phyloP scores from a whole-genome alignment of 345 rosid species.

The Dipteronia dyeriana region DNA sequence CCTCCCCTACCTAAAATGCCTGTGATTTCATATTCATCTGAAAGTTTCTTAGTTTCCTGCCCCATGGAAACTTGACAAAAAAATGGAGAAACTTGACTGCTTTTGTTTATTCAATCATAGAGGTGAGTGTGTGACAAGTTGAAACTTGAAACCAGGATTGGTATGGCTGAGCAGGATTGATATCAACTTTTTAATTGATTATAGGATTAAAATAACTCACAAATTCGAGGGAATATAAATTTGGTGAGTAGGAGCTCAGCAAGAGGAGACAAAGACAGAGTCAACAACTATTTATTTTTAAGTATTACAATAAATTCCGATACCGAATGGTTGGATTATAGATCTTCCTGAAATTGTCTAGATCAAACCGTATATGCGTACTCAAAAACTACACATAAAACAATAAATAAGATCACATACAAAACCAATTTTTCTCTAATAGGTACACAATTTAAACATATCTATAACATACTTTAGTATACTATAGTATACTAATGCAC shows the following conservation, averaged over 20 bases:
- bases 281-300: slow-evolving; percentile 23
- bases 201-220: slow-evolving; percentile 27
- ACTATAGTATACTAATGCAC: too few relatives aligned
- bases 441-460: too few relatives aligned
- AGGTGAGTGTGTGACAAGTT: slow-evolving; percentile 15
- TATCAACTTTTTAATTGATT: slow-evolving; percentile 33
- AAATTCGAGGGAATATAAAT: slow-evolving; percentile 29
- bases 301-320: too few relatives aligned
- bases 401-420: too few relatives aligned
- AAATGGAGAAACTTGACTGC: slow-evolving; percentile 4
- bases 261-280: slow-evolving; percentile 31
- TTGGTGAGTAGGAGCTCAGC: slow-evolving; percentile 17
- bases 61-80: slow-evolving; percentile 35
- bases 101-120: slow-evolving; percentile 12
- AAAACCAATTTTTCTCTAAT: too few relatives aligned
- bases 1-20: slow-evolving; percentile 64
- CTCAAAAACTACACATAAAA: too few relatives aligned
- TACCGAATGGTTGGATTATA: too few relatives aligned
- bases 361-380: too few relatives aligned
- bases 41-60: slow-evolving; percentile 46
- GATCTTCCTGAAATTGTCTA: too few relatives aligned
- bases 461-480: too few relatives aligned
- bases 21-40: slow-evolving; percentile 53
- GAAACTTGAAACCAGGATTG: slow-evolving; percentile 25
- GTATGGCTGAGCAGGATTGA: slow-evolving; percentile 14